Conservation (phyloP, 768 basidiomycete genomes). For the Hygrophorus russula region DNA sequence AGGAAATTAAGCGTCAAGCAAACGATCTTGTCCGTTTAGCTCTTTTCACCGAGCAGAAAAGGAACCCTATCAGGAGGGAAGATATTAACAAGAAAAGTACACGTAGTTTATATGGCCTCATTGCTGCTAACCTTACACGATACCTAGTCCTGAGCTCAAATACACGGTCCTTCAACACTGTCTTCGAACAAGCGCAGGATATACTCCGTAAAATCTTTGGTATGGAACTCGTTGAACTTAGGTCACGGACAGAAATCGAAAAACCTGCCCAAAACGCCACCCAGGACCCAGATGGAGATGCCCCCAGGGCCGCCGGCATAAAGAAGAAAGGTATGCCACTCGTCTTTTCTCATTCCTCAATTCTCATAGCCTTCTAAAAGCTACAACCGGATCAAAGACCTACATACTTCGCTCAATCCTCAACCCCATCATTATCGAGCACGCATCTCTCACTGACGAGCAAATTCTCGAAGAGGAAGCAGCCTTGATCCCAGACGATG, state of each 20-base stretch:
- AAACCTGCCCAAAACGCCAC: slow-evolving; percentile 32
- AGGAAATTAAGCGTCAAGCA: slow-evolving; percentile 62
- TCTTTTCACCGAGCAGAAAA: slow-evolving; percentile 67
- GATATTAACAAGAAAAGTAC: slow-evolving; percentile 81
- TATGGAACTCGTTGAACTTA: slow-evolving; percentile 77
- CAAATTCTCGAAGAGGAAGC: slow-evolving; percentile 39
- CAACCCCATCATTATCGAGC: slow-evolving; percentile 47
- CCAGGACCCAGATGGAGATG: slow-evolving; percentile 32
- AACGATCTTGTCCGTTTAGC: slow-evolving; percentile 70
- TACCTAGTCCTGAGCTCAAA: slow-evolving; percentile 24
- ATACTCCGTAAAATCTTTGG: slow-evolving; percentile 60
- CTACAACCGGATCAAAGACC: slow-evolving; percentile 55
- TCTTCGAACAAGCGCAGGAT: slow-evolving; percentile 54
- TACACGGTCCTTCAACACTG: slow-evolving; percentile 48
- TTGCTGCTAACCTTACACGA: neutral
- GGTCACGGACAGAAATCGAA: slow-evolving; percentile 45
- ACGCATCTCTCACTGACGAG: slow-evolving; percentile 44
- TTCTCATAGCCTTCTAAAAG: slow-evolving; percentile 20
- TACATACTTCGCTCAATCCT: slow-evolving; percentile 78
- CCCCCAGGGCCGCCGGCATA: slow-evolving; percentile 38
- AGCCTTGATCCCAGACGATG: slow-evolving; percentile 38
- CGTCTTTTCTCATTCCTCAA: neutral
- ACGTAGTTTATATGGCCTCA: neutral
- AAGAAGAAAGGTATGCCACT: slow-evolving; percentile 54
- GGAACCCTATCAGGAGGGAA: slow-evolving; percentile 59